phyloP scores from a whole-genome alignment of 1,139 yeast species.

The Hemisphaericaspora subhashii region DNA sequence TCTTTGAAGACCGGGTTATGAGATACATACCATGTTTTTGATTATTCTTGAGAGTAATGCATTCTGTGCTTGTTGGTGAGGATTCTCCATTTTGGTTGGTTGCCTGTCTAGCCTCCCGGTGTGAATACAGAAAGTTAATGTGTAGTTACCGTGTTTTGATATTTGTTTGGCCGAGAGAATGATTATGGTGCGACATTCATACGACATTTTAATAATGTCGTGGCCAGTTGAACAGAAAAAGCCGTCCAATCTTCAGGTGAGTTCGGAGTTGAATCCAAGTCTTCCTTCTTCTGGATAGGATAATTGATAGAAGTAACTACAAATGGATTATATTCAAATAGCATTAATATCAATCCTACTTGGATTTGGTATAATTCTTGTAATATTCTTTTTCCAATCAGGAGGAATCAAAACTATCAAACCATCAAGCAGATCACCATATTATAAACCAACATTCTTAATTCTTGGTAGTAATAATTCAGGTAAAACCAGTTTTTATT shows the following conservation, averaged over 20 bases:
- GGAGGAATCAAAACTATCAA: slow-evolving; percentile 22
- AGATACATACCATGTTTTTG: slow-evolving; percentile 60
- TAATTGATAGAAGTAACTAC: not conserved
- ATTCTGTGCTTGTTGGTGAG: slow-evolving; percentile 84
- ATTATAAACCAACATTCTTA: slow-evolving; percentile 54
- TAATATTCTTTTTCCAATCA: slow-evolving; percentile 25
- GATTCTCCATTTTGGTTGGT: slow-evolving; percentile 65
- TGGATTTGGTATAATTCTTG: slow-evolving; percentile 25
- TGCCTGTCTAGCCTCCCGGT: no score
- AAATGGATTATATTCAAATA: slow-evolving; percentile 28
- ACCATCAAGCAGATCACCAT: slow-evolving; percentile 14
- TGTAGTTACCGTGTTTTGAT: not conserved
- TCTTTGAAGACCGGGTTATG: not conserved
- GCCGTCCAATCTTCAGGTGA: no score
- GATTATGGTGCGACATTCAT: not conserved
- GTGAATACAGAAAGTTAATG: not conserved
- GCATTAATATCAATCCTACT: slow-evolving; percentile 21
- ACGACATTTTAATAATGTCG: not conserved
- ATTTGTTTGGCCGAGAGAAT: not conserved
- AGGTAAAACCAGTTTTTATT: slow-evolving; percentile 76
- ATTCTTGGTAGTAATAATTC: slow-evolving; percentile 70
- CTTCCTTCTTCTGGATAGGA: no score
- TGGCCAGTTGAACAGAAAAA: not conserved
- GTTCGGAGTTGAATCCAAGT: no score
- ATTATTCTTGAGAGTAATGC: slow-evolving; percentile 76